Percentiles rank a stretch among this genome's conserved stretches.
Evolutionary conservation across 441 rosid genomes (phyloP).

Genomic region (Gossypium aridum): DNA sequence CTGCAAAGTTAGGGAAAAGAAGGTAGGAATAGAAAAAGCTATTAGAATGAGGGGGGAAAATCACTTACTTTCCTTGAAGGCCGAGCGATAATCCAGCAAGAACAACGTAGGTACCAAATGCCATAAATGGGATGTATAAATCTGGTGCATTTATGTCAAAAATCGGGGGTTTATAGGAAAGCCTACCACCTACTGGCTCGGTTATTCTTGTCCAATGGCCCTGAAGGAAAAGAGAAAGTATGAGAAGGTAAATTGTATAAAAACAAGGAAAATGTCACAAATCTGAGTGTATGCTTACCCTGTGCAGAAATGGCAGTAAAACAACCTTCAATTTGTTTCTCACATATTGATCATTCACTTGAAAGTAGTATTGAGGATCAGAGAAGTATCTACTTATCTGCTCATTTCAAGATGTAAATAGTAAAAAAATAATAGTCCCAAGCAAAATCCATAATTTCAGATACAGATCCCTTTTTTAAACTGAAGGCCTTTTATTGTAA

Average conservation of each 20-base stretch:
- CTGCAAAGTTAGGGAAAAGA: background rate
- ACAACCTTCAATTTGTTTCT: slow-evolving; percentile 92
- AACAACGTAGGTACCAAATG: slow-evolving; percentile 80
- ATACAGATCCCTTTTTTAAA: background rate
- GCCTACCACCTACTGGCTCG: slow-evolving; percentile 94
- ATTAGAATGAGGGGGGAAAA: background rate
- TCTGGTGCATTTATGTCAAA: slow-evolving; percentile 94
- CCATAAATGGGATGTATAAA: slow-evolving; percentile 90
- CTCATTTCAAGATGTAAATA: slow-evolving; percentile 15
- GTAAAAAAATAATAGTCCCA: background rate
- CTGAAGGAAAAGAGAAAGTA: slow-evolving; percentile 29
- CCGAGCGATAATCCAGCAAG: slow-evolving; percentile 89
- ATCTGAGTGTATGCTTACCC: slow-evolving; percentile 39
- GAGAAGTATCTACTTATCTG: slow-evolving; percentile 90
- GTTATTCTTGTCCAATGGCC: slow-evolving; percentile 94
- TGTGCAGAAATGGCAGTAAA: slow-evolving; percentile 77
- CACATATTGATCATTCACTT: slow-evolving; percentile 92
- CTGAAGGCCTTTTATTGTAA: background rate
- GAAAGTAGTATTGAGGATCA: slow-evolving; percentile 93
- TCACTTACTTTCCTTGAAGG: slow-evolving; percentile 77
- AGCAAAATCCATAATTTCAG: background rate
- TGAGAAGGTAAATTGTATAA: slow-evolving; percentile 9
- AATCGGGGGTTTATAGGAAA: slow-evolving; percentile 82
- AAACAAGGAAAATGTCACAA: background rate
- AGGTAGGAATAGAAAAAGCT: background rate